Evolutionary conservation across 768 basidiomycete species (phyloP).

Genomic region (Hericium erinaceus): DNA sequence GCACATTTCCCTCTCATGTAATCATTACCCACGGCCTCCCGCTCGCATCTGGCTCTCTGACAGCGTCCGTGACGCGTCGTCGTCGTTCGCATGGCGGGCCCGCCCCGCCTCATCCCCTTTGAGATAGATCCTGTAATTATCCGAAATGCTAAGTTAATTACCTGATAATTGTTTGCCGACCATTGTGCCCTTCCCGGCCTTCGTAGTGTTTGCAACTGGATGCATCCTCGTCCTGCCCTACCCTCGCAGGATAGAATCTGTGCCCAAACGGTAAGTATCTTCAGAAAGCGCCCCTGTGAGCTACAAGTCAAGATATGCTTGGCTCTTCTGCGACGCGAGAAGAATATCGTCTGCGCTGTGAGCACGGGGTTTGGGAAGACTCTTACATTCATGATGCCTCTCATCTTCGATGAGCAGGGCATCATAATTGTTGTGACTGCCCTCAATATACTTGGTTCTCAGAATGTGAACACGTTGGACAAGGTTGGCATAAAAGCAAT

Average conservation of each 20-base stretch:
- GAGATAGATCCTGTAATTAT: too few species aligned
- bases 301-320: background rate
- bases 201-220: too few species aligned
- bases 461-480: background rate
- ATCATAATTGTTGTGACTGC: background rate
- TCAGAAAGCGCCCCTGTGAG: background rate
- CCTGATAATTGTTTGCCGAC: too few species aligned
- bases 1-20: too few species aligned
- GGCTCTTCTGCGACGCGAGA: background rate
- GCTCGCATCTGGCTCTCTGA: too few species aligned
- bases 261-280: background rate
- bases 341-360: background rate
- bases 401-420: background rate
- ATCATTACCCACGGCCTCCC: too few species aligned
- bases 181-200: too few species aligned
- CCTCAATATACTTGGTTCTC: constrained; percentile 5
- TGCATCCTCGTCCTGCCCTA: too few species aligned
- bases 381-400: background rate
- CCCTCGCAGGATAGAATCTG: background rate
- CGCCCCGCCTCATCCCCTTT: too few species aligned
- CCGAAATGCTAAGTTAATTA: too few species aligned
- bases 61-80: too few species aligned
- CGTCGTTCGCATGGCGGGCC: too few species aligned
- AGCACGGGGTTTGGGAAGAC: background rate
- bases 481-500: background rate